Evolutionary conservation across 108 stramenopile species (phyloP), one percentile per base, ranked within the genome.

Genomic region (Fistulifera solaris): DNA sequence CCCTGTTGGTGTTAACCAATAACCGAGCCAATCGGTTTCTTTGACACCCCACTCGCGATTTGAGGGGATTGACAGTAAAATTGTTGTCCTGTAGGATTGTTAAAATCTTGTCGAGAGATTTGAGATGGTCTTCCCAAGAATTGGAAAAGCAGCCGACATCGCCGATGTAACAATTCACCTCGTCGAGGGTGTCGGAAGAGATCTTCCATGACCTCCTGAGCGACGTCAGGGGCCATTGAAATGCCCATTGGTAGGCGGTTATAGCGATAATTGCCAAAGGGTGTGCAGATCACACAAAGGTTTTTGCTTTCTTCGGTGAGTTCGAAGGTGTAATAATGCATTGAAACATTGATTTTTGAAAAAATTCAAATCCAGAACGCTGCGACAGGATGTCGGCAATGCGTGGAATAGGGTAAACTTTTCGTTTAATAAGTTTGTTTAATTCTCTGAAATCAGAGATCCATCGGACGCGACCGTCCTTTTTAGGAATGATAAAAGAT

Each of bases 41-140:
- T 60, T 77, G 70, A 74, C 64, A 12, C 26, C 61, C 65, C 71
- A 77, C 58, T 76, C 68, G 47, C 72, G n/a, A 78, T 51, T 83
- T 78, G 14, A 77, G 65, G 13, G 73, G 76, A 43, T 78, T 45
- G 21, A 45, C 21, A 5, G 44, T 45, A 11, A 45, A 45, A 21
- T 21, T 21, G 11, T 17, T 21, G 11, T 45, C 44, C 21, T 45
- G 71, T 1, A 74, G 58, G n/a, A 21, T 52, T 16, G 21, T 43
- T 15, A 72, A 45, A 5, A 72, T 47, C 48, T 18, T 23, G 1
- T 43, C 17, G 2, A 74, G 22, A 1, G 42, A 45, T 12, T 52
- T 40, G 1, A 71, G 3, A 27, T 79, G 77, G 2, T 55, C 25
- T 31, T 68, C 56, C 63, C 62, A 78, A 7, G 42, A 41, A 15